Conservation (phyloP, 2,329 filamentous ascomycete species). For the Penicillium vulpinum region DNA sequence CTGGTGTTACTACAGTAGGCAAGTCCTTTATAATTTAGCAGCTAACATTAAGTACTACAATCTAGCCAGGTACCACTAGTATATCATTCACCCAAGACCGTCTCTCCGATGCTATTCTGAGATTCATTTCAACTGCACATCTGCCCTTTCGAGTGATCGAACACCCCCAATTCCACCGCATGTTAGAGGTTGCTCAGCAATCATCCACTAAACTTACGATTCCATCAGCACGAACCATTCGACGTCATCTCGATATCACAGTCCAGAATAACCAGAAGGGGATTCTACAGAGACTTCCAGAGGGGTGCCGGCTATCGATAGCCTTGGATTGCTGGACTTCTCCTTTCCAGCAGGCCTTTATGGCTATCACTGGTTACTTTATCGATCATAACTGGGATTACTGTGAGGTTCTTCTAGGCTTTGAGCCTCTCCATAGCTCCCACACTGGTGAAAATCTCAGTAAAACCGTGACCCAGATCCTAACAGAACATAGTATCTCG, state of each 20-base stretch:
- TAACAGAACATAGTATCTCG: too few relatives aligned
- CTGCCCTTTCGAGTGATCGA: background rate
- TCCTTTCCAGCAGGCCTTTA: background rate
- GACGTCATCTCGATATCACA: background rate
- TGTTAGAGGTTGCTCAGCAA: background rate
- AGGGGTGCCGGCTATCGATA: background rate
- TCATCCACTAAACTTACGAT: background rate
- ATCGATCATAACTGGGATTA: background rate
- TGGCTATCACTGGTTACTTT: background rate
- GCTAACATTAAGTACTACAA: background rate
- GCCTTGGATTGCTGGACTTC: background rate
- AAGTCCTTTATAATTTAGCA: too few relatives aligned
- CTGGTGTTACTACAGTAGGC: background rate
- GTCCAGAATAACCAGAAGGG: background rate
- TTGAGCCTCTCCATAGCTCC: background rate
- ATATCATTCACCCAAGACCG: background rate
- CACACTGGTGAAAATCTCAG: background rate
- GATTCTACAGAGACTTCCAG: background rate
- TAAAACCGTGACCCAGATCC: background rate
- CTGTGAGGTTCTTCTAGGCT: background rate
- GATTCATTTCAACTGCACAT: background rate
- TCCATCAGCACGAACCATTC: background rate
- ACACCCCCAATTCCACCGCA: background rate
- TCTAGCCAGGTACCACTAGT: background rate
- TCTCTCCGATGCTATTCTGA: background rate